Percentiles rank a stretch among this genome's conserved stretches.
Conservation (phyloP, 306 rosid genomes). For the Cicer cuneatum region DNA sequence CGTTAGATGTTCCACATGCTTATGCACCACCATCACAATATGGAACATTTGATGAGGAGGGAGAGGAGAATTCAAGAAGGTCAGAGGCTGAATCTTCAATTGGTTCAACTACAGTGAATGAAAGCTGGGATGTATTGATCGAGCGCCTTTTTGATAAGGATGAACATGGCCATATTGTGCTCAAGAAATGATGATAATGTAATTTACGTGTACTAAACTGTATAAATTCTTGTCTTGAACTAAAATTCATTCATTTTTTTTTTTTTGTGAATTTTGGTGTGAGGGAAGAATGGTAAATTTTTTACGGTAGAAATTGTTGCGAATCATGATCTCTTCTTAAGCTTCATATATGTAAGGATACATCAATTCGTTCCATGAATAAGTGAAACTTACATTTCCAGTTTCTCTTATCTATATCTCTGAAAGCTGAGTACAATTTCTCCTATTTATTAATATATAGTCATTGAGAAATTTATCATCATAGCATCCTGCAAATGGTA, state of each 20-base stretch:
- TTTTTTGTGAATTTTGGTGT: slow-evolving; percentile 44
- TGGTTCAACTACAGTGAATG: slow-evolving; percentile 50
- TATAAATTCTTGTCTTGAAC: neutral
- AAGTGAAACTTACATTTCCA: neutral
- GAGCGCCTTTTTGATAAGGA: slow-evolving; percentile 67
- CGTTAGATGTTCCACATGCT: slow-evolving; percentile 82
- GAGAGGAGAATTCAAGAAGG: slow-evolving; percentile 55
- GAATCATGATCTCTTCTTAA: slow-evolving; percentile 12
- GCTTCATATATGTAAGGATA: neutral
- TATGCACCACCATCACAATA: slow-evolving; percentile 67
- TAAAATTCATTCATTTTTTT: slow-evolving; percentile 56
- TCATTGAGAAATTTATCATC: neutral
- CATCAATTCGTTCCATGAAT: neutral
- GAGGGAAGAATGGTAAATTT: slow-evolving; percentile 12
- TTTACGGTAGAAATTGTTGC: neutral
- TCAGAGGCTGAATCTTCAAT: slow-evolving; percentile 62
- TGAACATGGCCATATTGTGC: slow-evolving; percentile 57
- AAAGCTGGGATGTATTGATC: slow-evolving; percentile 71
- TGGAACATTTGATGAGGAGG: slow-evolving; percentile 73
- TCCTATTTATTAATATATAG: neutral
- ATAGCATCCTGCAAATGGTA: neutral
- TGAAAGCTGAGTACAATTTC: neutral
- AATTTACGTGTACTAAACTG: neutral
- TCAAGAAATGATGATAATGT: slow-evolving; percentile 52
- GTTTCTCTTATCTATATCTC: neutral